These are phyloP conservation scores for Thymus mandschuricus DNA, from an alignment of 257 asterid species.

Conservation along the genomic window DNA sequence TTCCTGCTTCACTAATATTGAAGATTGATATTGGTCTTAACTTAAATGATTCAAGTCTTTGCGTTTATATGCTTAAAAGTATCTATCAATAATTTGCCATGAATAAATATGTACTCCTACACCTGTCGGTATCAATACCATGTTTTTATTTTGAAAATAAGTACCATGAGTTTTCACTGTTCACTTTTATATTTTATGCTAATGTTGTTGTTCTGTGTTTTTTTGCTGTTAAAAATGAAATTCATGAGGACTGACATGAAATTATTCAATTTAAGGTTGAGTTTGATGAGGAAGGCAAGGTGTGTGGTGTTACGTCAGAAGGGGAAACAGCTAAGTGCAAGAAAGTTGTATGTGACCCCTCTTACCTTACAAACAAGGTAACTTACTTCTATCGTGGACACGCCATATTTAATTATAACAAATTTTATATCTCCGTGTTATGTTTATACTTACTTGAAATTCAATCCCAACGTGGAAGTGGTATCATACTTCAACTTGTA, in stretches of 20 bases:
- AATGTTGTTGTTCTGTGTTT: background rate
- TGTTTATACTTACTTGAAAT: constrained; percentile 10
- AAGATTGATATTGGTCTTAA: constrained; percentile 3
- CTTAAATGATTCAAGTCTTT: constrained; percentile 3
- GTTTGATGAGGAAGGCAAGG: constrained; percentile 88
- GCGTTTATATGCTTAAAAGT: background rate
- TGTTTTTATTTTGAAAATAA: background rate
- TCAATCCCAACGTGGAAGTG: background rate
- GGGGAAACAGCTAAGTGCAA: constrained; percentile 97
- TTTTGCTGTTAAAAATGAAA: constrained; percentile 5
- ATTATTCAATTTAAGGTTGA: constrained; percentile 63
- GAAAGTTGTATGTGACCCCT: constrained; percentile 95
- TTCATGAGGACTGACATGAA: constrained; percentile 28
- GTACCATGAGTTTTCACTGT: constrained; percentile 16
- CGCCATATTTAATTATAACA: background rate
- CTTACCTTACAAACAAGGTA: constrained; percentile 89
- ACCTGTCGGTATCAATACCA: background rate
- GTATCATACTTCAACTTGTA: constrained; percentile 14
- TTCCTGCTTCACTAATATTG: background rate
- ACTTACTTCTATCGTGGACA: constrained; percentile 15
- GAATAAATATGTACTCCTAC: background rate
- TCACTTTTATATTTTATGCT: background rate
- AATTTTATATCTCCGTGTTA: background rate
- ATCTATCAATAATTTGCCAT: background rate
- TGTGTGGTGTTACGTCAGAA: constrained; percentile 89